Evolutionary conservation across 2,329 filamentous ascomycete species (phyloP), one percentile per base, ranked within the genome.

Genomic region (Talaromyces pinophilus): DNA sequence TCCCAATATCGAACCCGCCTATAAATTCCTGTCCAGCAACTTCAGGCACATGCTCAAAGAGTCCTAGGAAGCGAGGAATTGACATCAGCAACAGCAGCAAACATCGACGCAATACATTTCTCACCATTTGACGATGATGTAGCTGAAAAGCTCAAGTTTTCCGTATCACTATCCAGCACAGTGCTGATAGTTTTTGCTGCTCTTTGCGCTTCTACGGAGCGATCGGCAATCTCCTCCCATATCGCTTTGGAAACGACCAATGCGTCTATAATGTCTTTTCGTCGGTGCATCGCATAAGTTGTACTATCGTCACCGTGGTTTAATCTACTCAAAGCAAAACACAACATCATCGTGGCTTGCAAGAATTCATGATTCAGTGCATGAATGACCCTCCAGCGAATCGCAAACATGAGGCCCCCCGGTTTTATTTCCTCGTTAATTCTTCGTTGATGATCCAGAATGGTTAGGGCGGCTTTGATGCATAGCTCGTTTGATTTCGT

Each of bases 391-490:
- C 59, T 61, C 66, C 62, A 67, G 35, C 62, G 66, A 33, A 65
- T 62, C 28, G 17, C n/a, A 48, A 62, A 67, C 55, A 67, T 61
- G 33, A 67, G 57, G 10, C 66, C 62, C 11, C 66, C 57, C 1
- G 66, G 66, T 40, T 65, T 38, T 13, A 35, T 66, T 30, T 66
- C 66, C 40, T 64, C 67, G 62, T 13, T 70, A 63, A 59, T 83
- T 81, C 30, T 82, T 79, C 54, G 85, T 69, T 70, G 72, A 62
- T 55, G 92, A 74, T 67, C 87, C 84, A 77, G 92, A 88, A 71
- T 95, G 85, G 69, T 86, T 85, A 67, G 73, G 83, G 82, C 69
- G 84, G 83, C 65, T 13, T 50, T 35, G 25, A 66, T 59, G 42
- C 64, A 66, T 59, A 62, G 19, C 25, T 66, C 52, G 30, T 38